Conservation (phyloP, 2,329 filamentous ascomycete species). For the Alternaria viburni region DNA sequence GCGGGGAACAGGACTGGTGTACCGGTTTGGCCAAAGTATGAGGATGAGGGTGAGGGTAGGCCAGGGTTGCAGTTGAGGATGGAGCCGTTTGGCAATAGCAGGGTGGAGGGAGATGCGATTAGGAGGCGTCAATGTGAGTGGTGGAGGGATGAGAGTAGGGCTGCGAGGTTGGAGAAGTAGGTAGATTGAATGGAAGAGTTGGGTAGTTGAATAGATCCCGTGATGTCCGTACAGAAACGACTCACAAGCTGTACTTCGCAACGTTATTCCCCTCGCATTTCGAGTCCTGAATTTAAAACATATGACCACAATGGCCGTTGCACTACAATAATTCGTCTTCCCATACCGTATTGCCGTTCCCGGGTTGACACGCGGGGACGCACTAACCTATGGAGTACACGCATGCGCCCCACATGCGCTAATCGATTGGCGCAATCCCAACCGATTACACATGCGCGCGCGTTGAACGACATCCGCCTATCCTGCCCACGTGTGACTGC, state of each 20-base stretch:
- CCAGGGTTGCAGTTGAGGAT: constrained; percentile 29
- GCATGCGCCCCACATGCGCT: neutral
- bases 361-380: neutral
- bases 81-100: constrained; percentile 32
- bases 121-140: constrained; percentile 36
- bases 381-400: neutral
- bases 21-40: constrained; percentile 51
- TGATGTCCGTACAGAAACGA: too few relatives aligned
- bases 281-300: too few relatives aligned
- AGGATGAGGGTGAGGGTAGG: constrained; percentile 12
- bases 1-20: constrained; percentile 22
- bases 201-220: neutral
- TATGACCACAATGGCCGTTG: neutral
- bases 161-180: constrained; percentile 33
- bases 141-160: constrained; percentile 31
- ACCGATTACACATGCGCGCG: neutral
- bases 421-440: neutral
- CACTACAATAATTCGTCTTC: neutral
- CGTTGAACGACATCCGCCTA: neutral
- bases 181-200: neutral
- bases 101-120: constrained; percentile 33
- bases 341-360: neutral
- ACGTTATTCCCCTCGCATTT: too few relatives aligned
- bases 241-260: too few relatives aligned
- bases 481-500: neutral